These are phyloP conservation scores for Coemansia sp. DNA, from an alignment of 192 early-diverging fungal genomes.

Conservation along the genomic window DNA sequence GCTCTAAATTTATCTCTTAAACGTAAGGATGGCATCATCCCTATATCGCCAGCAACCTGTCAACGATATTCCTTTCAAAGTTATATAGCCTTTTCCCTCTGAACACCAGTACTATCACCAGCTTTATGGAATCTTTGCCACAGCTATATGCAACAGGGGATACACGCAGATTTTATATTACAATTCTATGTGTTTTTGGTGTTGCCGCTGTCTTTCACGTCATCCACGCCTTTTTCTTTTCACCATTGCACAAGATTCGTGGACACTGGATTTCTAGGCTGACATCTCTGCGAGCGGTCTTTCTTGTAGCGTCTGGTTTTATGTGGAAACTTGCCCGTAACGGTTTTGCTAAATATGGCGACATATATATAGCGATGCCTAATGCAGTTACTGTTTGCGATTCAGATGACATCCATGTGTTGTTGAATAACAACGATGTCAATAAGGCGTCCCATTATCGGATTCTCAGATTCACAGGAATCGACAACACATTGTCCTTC, in stretches of 20 bases:
- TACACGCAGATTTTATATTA: neutral
- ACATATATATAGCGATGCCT: conserved; percentile 18
- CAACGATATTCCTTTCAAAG: neutral
- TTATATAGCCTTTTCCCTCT: neutral
- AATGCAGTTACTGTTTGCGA: conserved; percentile 26
- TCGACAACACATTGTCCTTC: conserved; percentile 25
- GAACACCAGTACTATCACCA: neutral
- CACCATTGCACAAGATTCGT: neutral
- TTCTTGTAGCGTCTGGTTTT: neutral
- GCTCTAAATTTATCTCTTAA: too few relatives aligned
- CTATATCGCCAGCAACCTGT: too few relatives aligned
- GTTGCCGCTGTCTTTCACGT: neutral
- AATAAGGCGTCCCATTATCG: conserved; percentile 20
- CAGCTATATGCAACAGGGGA: neutral
- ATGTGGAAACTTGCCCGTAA: neutral
- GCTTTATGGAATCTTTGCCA: neutral
- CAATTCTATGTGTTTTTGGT: neutral
- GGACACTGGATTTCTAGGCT: neutral
- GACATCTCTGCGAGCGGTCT: neutral
- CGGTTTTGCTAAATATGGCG: conserved; percentile 17
- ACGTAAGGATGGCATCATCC: too few relatives aligned
- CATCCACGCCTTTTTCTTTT: neutral
- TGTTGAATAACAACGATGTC: conserved; percentile 18
- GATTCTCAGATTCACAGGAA: conserved; percentile 25
- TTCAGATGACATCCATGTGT: conserved; percentile 20